Conservation (phyloP, 1,284 basidiomycete genomes). For the Ustilago cynodontis region DNA sequence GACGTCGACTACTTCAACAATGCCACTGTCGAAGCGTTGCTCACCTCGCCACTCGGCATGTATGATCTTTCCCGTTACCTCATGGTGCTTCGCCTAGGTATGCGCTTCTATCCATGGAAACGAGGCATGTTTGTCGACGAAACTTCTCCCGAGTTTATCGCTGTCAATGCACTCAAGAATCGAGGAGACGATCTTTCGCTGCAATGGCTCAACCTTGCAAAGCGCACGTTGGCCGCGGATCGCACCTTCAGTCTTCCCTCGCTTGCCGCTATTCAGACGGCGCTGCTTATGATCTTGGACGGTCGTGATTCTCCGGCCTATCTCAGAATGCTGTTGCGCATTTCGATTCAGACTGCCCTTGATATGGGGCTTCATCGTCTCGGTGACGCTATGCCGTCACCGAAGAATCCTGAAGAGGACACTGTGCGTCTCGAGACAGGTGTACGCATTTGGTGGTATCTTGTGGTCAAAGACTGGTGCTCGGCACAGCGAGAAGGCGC, state of each 20-base stretch:
- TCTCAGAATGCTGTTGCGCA: conserved; percentile 47
- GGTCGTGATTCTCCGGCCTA: conserved; percentile 47
- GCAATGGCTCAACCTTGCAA: conserved; percentile 51
- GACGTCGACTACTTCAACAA: conserved; percentile 48
- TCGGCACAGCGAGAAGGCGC: conserved; percentile 53
- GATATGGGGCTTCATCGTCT: conserved; percentile 59
- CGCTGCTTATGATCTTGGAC: conserved; percentile 55
- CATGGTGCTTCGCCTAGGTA: conserved; percentile 56
- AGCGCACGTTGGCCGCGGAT: conserved; percentile 44
- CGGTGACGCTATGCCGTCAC: conserved; percentile 40
- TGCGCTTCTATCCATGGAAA: conserved; percentile 60
- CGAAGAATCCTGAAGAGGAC: conserved; percentile 28
- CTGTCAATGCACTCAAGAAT: conserved; percentile 52
- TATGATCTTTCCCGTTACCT: conserved; percentile 50
- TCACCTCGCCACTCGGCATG: conserved; percentile 41
- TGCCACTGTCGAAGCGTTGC: conserved; percentile 40
- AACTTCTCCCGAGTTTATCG: conserved; percentile 39
- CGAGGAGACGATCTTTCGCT: conserved; percentile 42
- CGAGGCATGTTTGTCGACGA: conserved; percentile 32
- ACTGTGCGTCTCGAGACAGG: conserved; percentile 52
- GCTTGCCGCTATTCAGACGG: conserved; percentile 53
- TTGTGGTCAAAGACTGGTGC: conserved; percentile 61
- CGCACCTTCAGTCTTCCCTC: conserved; percentile 40
- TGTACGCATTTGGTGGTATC: conserved; percentile 60
- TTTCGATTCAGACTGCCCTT: conserved; percentile 58